A percentile compares a stretch with the other conserved stretches of the same genome.
Evolutionary conservation across 306 rosid genomes (phyloP).

Genomic region (Sicyos baderoa): DNA sequence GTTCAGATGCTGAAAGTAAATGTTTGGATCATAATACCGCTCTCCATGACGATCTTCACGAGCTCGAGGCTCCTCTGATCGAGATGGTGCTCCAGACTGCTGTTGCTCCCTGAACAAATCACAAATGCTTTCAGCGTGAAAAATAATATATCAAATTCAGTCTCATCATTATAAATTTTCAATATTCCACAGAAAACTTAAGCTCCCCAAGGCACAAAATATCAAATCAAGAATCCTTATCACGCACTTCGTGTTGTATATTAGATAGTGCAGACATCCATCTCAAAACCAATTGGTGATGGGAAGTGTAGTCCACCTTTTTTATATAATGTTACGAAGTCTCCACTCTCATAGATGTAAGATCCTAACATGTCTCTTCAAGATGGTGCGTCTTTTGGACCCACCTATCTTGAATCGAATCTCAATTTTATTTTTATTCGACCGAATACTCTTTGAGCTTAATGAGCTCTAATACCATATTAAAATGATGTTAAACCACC

Average conservation of each 20-base stretch:
- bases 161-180: background rate
- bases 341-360: no score
- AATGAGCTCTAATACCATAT: no score
- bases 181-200: background rate
- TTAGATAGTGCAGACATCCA: no score
- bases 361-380: no score
- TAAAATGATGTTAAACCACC: no score
- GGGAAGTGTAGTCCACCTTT: no score
- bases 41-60: constrained; percentile 76
- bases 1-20: background rate
- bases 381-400: no score
- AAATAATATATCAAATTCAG: background rate
- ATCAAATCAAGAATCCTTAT: background rate
- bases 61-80: constrained; percentile 85
- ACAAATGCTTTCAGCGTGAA: constrained; percentile 15
- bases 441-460: no score
- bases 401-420: no score
- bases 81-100: constrained; percentile 65
- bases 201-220: background rate
- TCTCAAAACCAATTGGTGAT: no score
- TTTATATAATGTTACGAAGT: no score
- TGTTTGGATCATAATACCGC: constrained; percentile 38
- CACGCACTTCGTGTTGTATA: background rate
- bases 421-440: no score
- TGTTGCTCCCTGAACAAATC: constrained; percentile 66